A percentile compares a stretch with the other conserved stretches of the same genome.
These are phyloP conservation scores for Babesia ovis DNA, from an alignment of 169 alveolate genomes.

Conservation along the genomic window DNA sequence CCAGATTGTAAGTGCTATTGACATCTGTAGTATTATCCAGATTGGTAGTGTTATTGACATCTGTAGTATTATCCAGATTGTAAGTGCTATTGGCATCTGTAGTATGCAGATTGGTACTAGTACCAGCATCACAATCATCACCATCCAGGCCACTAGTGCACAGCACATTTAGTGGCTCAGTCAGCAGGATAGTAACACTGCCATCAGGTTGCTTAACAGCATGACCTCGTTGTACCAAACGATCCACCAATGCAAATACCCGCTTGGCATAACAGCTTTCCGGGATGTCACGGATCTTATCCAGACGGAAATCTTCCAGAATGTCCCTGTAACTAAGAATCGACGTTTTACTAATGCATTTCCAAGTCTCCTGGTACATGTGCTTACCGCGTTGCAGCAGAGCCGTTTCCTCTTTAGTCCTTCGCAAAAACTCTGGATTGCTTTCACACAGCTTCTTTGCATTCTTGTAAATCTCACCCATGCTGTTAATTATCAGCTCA, in stretches of 20 bases:
- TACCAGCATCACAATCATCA: no score
- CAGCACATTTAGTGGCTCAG: background rate
- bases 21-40: no score
- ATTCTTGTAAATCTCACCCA: conserved; percentile 42
- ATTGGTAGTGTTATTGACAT: no score
- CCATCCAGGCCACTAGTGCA: no score
- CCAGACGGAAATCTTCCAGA: conserved; percentile 19
- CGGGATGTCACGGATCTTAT: conserved; percentile 44
- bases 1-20: no score
- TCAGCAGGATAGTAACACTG: conserved; percentile 4
- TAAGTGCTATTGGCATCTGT: no score
- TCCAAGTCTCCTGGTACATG: conserved; percentile 32
- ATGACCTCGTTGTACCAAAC: conserved; percentile 19
- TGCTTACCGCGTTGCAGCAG: conserved; percentile 40
- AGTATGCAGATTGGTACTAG: no score
- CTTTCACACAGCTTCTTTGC: conserved; percentile 14
- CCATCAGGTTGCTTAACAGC: conserved; percentile 22
- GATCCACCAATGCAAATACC: conserved; percentile 29
- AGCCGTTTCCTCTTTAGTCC: conserved; percentile 43
- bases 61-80: no score
- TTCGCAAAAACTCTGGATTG: conserved; percentile 15
- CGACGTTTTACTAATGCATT: conserved; percentile 11
- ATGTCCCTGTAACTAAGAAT: conserved; percentile 26
- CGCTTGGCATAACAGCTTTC: conserved; percentile 52
- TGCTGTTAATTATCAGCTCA: conserved; percentile 18